Percentiles rank a stretch among this genome's conserved stretches.
Evolutionary conservation across 495 filamentous ascomycete species (phyloP).

Genomic region (Xylaria curta): DNA sequence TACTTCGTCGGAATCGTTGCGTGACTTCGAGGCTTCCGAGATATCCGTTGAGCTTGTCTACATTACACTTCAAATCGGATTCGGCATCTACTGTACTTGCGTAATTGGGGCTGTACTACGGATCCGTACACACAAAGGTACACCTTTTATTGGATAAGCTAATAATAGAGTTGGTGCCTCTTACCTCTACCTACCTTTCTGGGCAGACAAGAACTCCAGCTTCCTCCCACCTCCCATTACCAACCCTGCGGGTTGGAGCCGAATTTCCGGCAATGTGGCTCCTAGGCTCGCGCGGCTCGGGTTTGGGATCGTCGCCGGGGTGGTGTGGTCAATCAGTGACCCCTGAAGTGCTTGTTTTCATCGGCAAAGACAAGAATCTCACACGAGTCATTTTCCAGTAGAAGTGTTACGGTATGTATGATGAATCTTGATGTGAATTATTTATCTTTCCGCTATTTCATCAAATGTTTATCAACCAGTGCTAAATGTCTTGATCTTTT

Average conservation of each 20-base stretch:
- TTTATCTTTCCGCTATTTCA: not conserved
- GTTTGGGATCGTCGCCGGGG: slow-evolving; percentile 6
- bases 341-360: not conserved
- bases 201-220: not conserved
- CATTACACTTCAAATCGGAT: not conserved
- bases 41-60: slow-evolving; percentile 2
- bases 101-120: not conserved
- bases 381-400: not conserved
- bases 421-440: not conserved
- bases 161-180: not conserved
- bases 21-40: slow-evolving; percentile 1
- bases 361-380: not conserved
- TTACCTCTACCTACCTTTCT: slow-evolving; percentile 1
- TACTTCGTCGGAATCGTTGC: not conserved
- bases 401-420: too few relatives aligned
- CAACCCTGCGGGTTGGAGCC: slow-evolving; percentile 14
- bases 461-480: not conserved
- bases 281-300: slow-evolving; percentile 6
- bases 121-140: not conserved
- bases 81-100: not conserved
- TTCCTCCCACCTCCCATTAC: not conserved
- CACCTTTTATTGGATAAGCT: not conserved
- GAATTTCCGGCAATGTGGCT: slow-evolving; percentile 17
- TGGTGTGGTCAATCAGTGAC: not conserved
- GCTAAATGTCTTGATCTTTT: not conserved